Evolutionary conservation across 371 early-diverging fungal species (phyloP), one percentile per base, ranked within the genome.

Genomic region (Blakeslea trispora): DNA sequence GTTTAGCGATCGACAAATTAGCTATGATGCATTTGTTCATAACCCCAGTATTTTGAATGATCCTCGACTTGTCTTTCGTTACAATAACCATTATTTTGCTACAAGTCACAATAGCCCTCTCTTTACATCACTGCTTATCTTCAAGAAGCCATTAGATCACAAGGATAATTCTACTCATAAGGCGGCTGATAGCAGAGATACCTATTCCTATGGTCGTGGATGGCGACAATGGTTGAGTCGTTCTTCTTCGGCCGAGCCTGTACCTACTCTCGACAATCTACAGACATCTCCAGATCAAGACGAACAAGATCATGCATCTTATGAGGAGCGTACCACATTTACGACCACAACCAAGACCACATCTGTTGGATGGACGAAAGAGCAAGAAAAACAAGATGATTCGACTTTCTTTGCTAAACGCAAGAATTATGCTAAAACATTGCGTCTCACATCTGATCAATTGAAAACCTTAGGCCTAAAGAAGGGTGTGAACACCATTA

Each of bases 381-480:
- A 71, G 5, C 72, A 74, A 32, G 37, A 45, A 28, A 28, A 3
- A 0, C 67, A 73, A n/a, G 61, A 49, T 5, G 52, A 56, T 15
- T 64, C 55, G 15, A 32, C 41, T 14, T 34, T 53, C 9, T 59
- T 61, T 19, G 34, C 56, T 14, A 44, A 46, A 18, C 63, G 61
- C 48, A 77, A 81, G 50, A 61, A 79, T 42, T 97, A 91, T 61
- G 92, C 91, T 17, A 97, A 97, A 71, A 87, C 93, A 0, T 70
- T 97, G 35, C 85, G 96, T 9, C 71, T 97, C 59, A 95, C 94
- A 0, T 93, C 93, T 0, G 95, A 92, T n/a, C 96, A 97, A 70
- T 75, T 97, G 40, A 84, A 91, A 72, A 72, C 73, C 10, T 80
- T 99, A 18, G 77, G 86, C 44, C 75, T 99, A 46, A 83, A 90